Base-by-base conservation (phyloP, 2,329 filamentous ascomycete genomes). In the Chaetomium globosum region DNA sequence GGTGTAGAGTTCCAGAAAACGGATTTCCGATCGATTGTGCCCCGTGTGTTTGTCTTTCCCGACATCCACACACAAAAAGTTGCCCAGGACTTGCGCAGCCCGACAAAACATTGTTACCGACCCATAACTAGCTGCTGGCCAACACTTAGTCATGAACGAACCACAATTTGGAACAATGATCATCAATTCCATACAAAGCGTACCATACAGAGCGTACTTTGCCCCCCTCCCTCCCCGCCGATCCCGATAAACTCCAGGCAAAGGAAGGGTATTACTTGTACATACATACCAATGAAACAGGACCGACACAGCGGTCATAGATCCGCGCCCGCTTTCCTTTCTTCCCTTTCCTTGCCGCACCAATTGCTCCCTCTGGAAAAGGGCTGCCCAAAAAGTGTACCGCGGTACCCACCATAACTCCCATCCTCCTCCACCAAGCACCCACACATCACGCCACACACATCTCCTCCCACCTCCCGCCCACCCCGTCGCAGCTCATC, bases 211-310 rank as follows among this genome's bases (percentile, higher is more conserved):
- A 33, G 21, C 26, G 49, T 23, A 61, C 10, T 26, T 19, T 12
- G 8, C 56, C 56, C 33, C 30, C 19, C 16, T 43, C 30, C 51
- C 52, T 36, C 31, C 52, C 23, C 31, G 16, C 26, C 31, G 28
- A 61, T 61, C 53, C 39, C 63, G 39, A 46, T 19, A 61, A 65
- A 61, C 58, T 59, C 63, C 53, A 63, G 43, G 55, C 49, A 59
- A 64, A 65, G 52, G 57, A 63, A 65, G 66, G 66, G 66, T 67
- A 67, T 65, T 67, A 67, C 59, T 65, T 65, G 36, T 62, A 64
- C 62, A 62, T 49, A 59, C 28, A 58, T 33, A 43, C 58, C 48
- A 48, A 56, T 39, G 4, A 52, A 39, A 39, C 21, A 19, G 23
- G 12, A 39, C n/a, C 31, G n/a, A 36, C 43, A 49, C 46, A 48